phyloP scores from a whole-genome alignment of 371 early-diverging fungal genomes.

The Mortierella sp. region DNA sequence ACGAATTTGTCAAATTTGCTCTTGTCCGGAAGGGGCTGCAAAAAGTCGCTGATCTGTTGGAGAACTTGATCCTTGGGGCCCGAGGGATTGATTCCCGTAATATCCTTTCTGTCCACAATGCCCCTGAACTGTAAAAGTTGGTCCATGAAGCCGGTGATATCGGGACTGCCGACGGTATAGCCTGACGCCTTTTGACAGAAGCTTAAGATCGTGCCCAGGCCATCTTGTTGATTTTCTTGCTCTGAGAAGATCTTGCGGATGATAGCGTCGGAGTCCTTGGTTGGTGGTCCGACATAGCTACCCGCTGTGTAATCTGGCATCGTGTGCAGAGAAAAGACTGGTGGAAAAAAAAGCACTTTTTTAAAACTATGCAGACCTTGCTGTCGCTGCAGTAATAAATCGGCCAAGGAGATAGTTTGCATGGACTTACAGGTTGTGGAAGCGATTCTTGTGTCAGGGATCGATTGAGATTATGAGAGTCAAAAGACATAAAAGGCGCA shows the following conservation, averaged over 20 bases:
- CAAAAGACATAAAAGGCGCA: too few species aligned
- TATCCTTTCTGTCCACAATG: too few species aligned
- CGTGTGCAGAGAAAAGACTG: too few species aligned
- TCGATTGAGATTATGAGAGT: too few species aligned
- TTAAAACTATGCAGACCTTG: too few species aligned
- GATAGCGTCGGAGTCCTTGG: neutral
- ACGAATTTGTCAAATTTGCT: neutral
- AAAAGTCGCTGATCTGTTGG: neutral
- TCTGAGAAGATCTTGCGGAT: slow-evolving; percentile 15
- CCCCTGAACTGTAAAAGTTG: neutral
- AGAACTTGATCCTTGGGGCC: neutral
- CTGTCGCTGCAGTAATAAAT: too few species aligned
- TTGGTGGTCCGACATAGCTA: neutral
- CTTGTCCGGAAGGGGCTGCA: neutral
- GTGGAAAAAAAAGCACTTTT: too few species aligned
- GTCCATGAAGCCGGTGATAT: neutral
- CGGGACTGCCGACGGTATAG: neutral
- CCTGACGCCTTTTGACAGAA: slow-evolving; percentile 2
- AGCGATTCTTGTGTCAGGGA: too few species aligned
- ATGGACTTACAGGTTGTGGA: too few species aligned
- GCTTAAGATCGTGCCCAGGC: slow-evolving; percentile 6
- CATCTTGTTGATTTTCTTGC: slow-evolving; percentile 14
- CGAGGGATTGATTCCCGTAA: neutral
- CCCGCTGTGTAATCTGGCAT: too few species aligned
- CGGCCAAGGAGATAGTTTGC: too few species aligned